These are phyloP conservation scores for Erythrophleum ivorense DNA, from an alignment of 331 rosid genomes.

Conservation along the genomic window DNA sequence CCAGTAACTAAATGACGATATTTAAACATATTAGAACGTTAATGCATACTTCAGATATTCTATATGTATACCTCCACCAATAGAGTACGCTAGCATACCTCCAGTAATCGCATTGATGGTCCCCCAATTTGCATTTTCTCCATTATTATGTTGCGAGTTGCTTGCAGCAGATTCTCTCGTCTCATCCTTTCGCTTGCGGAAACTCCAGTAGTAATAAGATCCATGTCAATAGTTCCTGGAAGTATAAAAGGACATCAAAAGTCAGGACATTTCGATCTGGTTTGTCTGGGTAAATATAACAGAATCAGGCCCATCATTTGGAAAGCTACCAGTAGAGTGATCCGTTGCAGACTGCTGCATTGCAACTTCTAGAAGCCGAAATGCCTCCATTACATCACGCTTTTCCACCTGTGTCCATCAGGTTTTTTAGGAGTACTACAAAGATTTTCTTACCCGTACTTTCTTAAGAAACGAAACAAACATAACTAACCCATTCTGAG, in stretches of 20 bases:
- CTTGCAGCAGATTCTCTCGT: conserved; percentile 67
- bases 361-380: conserved; percentile 96
- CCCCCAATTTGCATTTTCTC: conserved; percentile 95
- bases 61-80: conserved; percentile 1
- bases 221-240: conserved; percentile 96
- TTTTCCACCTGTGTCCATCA: conserved; percentile 71
- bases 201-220: conserved; percentile 91
- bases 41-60: conserved; percentile 12
- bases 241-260: conserved; percentile 23
- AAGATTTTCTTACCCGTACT: conserved; percentile 16
- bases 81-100: conserved; percentile 54
- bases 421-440: conserved; percentile 27
- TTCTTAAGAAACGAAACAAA: conserved; percentile 29
- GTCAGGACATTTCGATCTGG: conserved; percentile 13
- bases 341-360: conserved; percentile 99
- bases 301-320: conserved; percentile 31
- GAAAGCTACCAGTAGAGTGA: conserved; percentile 74
- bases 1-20: conserved; percentile 65
- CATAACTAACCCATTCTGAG: conserved; percentile 79
- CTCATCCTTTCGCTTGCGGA: conserved; percentile 95
- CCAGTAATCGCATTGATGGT: conserved; percentile 79
- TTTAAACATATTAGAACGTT: conserved; percentile 32
- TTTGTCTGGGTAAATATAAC: conserved; percentile 26
- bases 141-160: conserved; percentile 79
- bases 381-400: conserved; percentile 82